Evolutionary conservation across 176 grass and related monocot species (phyloP), one percentile per base, ranked within the genome.

Genomic region (Zea luxurians): DNA sequence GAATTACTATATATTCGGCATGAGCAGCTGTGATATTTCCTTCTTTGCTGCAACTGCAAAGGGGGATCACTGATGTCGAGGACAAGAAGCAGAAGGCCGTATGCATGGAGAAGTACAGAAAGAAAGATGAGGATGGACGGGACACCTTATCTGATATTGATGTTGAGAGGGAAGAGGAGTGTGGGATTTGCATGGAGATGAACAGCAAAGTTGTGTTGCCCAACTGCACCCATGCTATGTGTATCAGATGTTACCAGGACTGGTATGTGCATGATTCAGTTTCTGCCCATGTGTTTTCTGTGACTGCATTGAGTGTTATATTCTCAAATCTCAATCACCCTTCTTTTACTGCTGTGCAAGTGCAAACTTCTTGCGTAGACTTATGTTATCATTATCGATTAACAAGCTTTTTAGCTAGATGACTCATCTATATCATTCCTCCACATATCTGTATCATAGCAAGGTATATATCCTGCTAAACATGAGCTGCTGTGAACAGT

Each of bases 101-200:
- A 50, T 90, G 85, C 62, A 83, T 85, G 65, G 89, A 98, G 86
- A 90, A 71, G 66, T 94, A 90, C 78, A 86, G 67, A 40, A 92
- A 71, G 85, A 92, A 73, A 86, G 90, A 85, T 55, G 82, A 88
- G 17, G 89, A 89, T 0, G 85, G 87, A 55, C 80, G 20, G 38
- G 78, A n/a, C 59, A 69, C 73, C 13, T 61, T 89, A 40, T 98
- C 88, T 15, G 96, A 94, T 34, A 85, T 85, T 68, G 96, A 98
- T 44, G 83, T 83, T 3, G 96, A 98, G 70, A 89, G 89, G 79
- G 96, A 98, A 78, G 92, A 94, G 40, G 92, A 98, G 86, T 98
- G 96, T 3, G 91, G 91, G 55, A 93, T 93, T 66, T 93, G 91
- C 80, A 69, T 93, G 88, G 91, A 93, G 86, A 80, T 84, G 50